A percentile compares a stretch with the other conserved stretches of the same genome.
These are phyloP conservation scores for Fusarium nygamai DNA, from an alignment of 2,329 filamentous ascomycete species.

Conservation along the genomic window DNA sequence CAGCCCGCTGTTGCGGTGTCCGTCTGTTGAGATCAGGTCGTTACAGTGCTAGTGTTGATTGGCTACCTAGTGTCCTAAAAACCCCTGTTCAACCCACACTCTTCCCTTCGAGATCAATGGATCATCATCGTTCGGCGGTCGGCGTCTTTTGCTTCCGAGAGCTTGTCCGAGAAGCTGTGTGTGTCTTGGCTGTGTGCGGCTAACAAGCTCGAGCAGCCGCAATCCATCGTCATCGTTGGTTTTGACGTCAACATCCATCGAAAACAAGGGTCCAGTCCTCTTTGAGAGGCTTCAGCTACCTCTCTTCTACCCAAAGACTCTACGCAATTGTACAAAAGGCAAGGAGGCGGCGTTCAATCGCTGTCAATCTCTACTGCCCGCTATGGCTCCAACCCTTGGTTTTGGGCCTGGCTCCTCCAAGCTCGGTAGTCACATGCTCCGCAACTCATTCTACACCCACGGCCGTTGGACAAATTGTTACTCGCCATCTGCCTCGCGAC, in stretches of 20 bases:
- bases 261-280: conserved; percentile 20
- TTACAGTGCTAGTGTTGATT: conserved; percentile 7
- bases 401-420: conserved; percentile 50
- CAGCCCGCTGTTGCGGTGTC: conserved; percentile 32
- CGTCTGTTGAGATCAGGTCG: background rate
- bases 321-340: conserved; percentile 11
- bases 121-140: conserved; percentile 27
- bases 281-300: conserved; percentile 11
- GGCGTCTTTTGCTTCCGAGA: conserved; percentile 37
- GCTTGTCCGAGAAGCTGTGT: conserved; percentile 19
- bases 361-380: conserved; percentile 26
- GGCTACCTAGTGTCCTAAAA: background rate
- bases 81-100: background rate
- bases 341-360: conserved; percentile 27
- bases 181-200: conserved; percentile 34
- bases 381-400: conserved; percentile 49
- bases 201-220: conserved; percentile 35
- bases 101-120: background rate
- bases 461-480: conserved; percentile 45
- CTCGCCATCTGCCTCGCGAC: conserved; percentile 34
- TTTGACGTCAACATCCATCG: conserved; percentile 41
- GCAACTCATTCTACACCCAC: conserved; percentile 42
- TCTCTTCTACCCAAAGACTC: background rate
- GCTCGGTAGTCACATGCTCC: conserved; percentile 47
- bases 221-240: conserved; percentile 37